Base-by-base conservation (phyloP, 306 rosid species). In the Rosa multiflora region DNA sequence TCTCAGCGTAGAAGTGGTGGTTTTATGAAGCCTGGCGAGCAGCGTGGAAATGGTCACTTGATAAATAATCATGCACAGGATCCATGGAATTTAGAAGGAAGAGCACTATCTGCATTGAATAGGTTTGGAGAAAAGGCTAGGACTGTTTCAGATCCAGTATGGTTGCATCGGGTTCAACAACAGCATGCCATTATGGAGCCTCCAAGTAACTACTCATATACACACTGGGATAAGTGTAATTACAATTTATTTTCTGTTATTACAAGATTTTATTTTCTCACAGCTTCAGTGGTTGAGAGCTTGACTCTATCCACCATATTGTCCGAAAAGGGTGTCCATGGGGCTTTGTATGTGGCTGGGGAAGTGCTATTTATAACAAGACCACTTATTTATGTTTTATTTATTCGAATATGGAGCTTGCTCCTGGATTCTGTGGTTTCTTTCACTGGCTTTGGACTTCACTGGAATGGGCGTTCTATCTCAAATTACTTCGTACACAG, bases 341-440 rank as follows among this genome's bases (percentile, higher is more conserved):
- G 99, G 78, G 91, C 87, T 44, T 64, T 96, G 76, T 89, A 79
- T 73, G 43, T 93, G 26, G 72, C 86, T 29, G 97, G 93, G 75
- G 99, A 96, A 83, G 88, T 89, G 42, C 80, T 96, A 51, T 96
- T 84, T 81, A 90, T 96, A 52, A 49, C 88, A 17, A 88, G 97
- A 79, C 99, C 99, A 2, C 96, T 96, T 73, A 79, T 93, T 76
- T 96, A 96, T 74, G 98, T 96, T 85, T 82, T 91, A 75, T 84
- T 87, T 29, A 93, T 96, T 78, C 85, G 91, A 62, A 78, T 90
- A 74, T 71, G 96, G 99, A 32, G 72, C 56, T 79, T 85, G 91
- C 40, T 93, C 98, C 17, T 96, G 98, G 99, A 91, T 82, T 79
- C 99, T 98, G 67, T 96, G 99, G 97, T 86, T 91, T 78, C 64